These are phyloP conservation scores for Metschnikowia lachancei DNA, from an alignment of 805 yeast genomes.

Conservation along the genomic window DNA sequence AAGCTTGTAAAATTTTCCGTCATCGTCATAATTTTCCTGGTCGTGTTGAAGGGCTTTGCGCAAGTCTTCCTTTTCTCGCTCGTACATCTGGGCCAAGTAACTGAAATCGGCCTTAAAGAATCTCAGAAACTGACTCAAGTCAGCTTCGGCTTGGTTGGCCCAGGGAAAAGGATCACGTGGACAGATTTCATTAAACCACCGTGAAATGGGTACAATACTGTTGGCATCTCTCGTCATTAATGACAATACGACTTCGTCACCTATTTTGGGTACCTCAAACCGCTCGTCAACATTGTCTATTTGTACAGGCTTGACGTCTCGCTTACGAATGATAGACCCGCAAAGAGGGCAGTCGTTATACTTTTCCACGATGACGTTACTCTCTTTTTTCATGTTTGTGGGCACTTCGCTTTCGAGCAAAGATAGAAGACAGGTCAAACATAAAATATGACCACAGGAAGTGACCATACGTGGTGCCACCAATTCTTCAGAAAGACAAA, in stretches of 20 bases:
- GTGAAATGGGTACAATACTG: constrained; percentile 50
- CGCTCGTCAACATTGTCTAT: constrained; percentile 48
- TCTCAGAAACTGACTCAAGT: constrained; percentile 51
- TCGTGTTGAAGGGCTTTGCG: constrained; percentile 54
- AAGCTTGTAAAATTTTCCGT: constrained; percentile 49
- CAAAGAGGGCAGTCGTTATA: constrained; percentile 82
- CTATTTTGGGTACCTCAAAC: constrained; percentile 56
- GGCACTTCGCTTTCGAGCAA: constrained; percentile 58
- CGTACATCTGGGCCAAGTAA: constrained; percentile 53
- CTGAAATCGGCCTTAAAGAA: constrained; percentile 62
- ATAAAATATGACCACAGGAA: constrained; percentile 89
- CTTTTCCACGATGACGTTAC: constrained; percentile 40
- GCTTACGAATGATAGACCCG: constrained; percentile 49
- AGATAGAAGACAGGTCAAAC: constrained; percentile 76
- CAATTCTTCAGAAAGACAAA: constrained; percentile 79
- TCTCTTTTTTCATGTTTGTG: constrained; percentile 34
- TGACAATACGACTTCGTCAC: constrained; percentile 55
- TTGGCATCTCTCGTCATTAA: constrained; percentile 53
- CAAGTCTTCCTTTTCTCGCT: constrained; percentile 58
- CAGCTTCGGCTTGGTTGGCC: constrained; percentile 31
- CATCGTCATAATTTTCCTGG: constrained; percentile 56
- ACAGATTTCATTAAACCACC: constrained; percentile 27
- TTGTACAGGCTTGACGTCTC: constrained; percentile 65
- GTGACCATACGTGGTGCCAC: constrained; percentile 90
- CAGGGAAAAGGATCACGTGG: constrained; percentile 50